Conservation (phyloP, 257 asterid genomes). For the Plantago ovata region DNA sequence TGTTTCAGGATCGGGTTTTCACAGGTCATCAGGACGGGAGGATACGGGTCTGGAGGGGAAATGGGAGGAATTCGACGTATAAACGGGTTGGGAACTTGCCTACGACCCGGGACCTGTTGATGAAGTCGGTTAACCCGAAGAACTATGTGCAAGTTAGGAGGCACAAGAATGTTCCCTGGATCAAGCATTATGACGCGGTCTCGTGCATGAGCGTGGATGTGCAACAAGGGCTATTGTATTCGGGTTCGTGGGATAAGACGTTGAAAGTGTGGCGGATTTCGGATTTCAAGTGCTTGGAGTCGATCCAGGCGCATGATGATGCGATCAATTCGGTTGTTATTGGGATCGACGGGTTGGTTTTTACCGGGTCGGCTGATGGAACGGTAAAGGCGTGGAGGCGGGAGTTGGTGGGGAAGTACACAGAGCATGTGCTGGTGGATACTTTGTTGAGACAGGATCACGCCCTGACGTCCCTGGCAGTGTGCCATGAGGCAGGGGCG, state of each 20-base stretch:
- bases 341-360: constrained; percentile 57
- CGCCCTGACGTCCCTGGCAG: constrained; percentile 77
- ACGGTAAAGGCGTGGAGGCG: constrained; percentile 88
- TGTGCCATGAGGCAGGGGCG: constrained; percentile 29
- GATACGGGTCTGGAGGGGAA: constrained; percentile 54
- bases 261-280: constrained; percentile 83
- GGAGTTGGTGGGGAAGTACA: constrained; percentile 46
- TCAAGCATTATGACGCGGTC: constrained; percentile 74
- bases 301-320: constrained; percentile 68
- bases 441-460: constrained; percentile 55
- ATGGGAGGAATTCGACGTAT: constrained; percentile 24
- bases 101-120: constrained; percentile 51
- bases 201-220: constrained; percentile 64
- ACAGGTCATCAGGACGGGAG: constrained; percentile 76
- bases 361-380: constrained; percentile 92
- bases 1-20: constrained; percentile 34
- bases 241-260: constrained; percentile 93
- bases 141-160: constrained; percentile 62
- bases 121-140: constrained; percentile 61
- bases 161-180: constrained; percentile 66
- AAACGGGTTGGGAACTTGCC: constrained; percentile 73
- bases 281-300: constrained; percentile 76
- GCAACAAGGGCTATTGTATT: constrained; percentile 52
- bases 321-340: constrained; percentile 68
- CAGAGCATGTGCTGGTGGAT: constrained; percentile 58